Percentiles rank a stretch among this genome's conserved stretches.
phyloP scores from a whole-genome alignment of 2,329 filamentous ascomycete species.

The Leptographium procerum region DNA sequence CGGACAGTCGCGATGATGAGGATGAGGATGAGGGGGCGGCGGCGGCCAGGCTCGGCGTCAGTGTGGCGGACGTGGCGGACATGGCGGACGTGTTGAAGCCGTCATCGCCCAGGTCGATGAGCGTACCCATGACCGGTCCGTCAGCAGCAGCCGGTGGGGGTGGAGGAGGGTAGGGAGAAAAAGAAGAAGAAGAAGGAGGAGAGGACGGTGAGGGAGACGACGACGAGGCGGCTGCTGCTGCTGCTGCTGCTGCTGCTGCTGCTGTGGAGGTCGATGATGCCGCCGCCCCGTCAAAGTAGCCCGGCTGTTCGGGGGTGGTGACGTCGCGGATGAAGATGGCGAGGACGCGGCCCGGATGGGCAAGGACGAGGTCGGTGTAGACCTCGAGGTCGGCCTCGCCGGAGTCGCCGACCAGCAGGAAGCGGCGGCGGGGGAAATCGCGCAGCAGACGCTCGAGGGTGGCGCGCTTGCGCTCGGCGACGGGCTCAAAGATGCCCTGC shows the following conservation, averaged over 20 bases:
- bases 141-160: constrained; percentile 13
- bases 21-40: constrained; percentile 29
- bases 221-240: too few species aligned
- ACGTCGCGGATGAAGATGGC: constrained; percentile 94
- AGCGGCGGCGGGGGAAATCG: constrained; percentile 83
- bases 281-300: constrained; percentile 58
- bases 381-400: constrained; percentile 95
- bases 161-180: constrained; percentile 8
- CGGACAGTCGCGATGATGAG: too few species aligned
- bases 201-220: constrained; percentile 7
- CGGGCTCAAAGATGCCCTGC: constrained; percentile 95
- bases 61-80: background rate
- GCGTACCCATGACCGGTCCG: constrained; percentile 38
- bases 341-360: constrained; percentile 71
- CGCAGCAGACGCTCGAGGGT: constrained; percentile 74
- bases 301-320: constrained; percentile 61
- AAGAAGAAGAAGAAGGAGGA: background rate
- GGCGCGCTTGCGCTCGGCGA: constrained; percentile 85
- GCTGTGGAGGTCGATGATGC: background rate
- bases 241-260: too few species aligned
- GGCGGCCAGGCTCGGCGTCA: constrained; percentile 29
- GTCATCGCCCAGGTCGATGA: constrained; percentile 51
- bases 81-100: too few species aligned
- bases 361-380: constrained; percentile 83
- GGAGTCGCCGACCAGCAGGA: constrained; percentile 88